Conservation (phyloP, 1,284 basidiomycete species). For the Pseudomicrostroma phylloplanum region DNA sequence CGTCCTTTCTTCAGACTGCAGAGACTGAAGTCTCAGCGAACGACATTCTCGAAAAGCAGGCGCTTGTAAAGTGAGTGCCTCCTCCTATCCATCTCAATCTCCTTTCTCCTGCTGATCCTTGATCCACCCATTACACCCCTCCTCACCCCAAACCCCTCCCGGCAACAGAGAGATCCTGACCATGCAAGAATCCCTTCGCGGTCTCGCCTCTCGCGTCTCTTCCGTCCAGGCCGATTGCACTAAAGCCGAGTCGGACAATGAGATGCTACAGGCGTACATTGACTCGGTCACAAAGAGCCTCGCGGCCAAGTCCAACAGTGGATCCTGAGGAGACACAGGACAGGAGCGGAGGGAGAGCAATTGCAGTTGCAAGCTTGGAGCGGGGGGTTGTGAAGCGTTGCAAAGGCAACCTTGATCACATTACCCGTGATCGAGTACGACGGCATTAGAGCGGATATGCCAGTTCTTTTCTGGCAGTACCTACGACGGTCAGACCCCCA, state of each 20-base stretch:
- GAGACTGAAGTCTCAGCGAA: slow-evolving; percentile 43
- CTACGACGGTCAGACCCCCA: no score
- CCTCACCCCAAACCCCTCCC: no score
- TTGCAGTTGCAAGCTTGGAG: no score
- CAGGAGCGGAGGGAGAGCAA: no score
- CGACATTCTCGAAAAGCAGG: slow-evolving; percentile 49
- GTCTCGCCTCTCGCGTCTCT: slow-evolving; percentile 33
- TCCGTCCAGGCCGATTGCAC: slow-evolving; percentile 44
- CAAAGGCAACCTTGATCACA: no score
- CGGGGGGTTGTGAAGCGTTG: no score
- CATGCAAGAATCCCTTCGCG: slow-evolving; percentile 9
- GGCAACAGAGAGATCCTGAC: slow-evolving; percentile 1
- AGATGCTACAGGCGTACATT: slow-evolving; percentile 48
- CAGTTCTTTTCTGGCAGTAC: no score
- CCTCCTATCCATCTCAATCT: background rate
- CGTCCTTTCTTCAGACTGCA: slow-evolving; percentile 21
- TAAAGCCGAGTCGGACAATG: slow-evolving; percentile 47
- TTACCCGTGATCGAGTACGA: no score
- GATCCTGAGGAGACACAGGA: background rate
- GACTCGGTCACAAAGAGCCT: slow-evolving; percentile 50
- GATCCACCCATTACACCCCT: slow-evolving; percentile 11
- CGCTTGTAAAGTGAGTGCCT: slow-evolving; percentile 34
- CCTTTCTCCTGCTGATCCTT: slow-evolving; percentile 26
- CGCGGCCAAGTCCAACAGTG: slow-evolving; percentile 29
- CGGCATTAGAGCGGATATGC: no score